Evolutionary conservation across 768 basidiomycete species (phyloP).

Genomic region (Boletellus ananiceps): DNA sequence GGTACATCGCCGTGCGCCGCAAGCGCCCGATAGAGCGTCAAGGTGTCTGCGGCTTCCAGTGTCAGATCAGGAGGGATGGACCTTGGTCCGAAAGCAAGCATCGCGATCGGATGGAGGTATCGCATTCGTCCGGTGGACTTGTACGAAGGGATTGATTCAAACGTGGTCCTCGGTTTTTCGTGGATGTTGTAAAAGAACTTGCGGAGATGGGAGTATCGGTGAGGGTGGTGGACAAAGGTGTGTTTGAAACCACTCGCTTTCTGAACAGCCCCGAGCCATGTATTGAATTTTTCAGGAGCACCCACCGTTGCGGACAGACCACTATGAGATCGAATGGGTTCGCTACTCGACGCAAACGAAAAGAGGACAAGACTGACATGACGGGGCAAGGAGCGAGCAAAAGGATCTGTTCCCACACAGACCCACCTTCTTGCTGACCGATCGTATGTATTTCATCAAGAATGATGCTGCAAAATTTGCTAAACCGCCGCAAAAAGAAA

Average conservation of each 20-base stretch:
- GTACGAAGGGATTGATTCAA: constrained; percentile 38
- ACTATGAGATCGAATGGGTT: constrained; percentile 27
- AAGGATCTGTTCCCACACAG: constrained; percentile 74
- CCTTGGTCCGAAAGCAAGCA: constrained; percentile 50
- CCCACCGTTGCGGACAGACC: constrained; percentile 73
- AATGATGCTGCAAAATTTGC: constrained; percentile 47
- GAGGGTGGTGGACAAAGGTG: constrained; percentile 55
- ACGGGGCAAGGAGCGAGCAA: constrained; percentile 66
- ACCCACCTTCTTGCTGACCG: constrained; percentile 63
- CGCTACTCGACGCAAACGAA: not conserved
- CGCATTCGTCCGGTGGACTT: constrained; percentile 37
- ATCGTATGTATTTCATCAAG: constrained; percentile 57
- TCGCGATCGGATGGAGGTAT: constrained; percentile 61
- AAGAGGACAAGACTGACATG: constrained; percentile 43
- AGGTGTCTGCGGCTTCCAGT: constrained; percentile 55
- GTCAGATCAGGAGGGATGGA: constrained; percentile 58
- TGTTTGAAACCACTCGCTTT: constrained; percentile 53
- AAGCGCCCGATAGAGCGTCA: constrained; percentile 49
- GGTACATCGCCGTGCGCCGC: constrained; percentile 22
- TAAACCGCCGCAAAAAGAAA: not conserved
- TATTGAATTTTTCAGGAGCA: constrained; percentile 56
- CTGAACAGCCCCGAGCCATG: constrained; percentile 63
- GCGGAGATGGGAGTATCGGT: constrained; percentile 70
- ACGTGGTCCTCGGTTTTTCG: constrained; percentile 3
- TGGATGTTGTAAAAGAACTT: constrained; percentile 54